These are phyloP conservation scores for Bipolaris victoriae DNA, from an alignment of 2,329 filamentous ascomycete genomes.

Conservation along the genomic window DNA sequence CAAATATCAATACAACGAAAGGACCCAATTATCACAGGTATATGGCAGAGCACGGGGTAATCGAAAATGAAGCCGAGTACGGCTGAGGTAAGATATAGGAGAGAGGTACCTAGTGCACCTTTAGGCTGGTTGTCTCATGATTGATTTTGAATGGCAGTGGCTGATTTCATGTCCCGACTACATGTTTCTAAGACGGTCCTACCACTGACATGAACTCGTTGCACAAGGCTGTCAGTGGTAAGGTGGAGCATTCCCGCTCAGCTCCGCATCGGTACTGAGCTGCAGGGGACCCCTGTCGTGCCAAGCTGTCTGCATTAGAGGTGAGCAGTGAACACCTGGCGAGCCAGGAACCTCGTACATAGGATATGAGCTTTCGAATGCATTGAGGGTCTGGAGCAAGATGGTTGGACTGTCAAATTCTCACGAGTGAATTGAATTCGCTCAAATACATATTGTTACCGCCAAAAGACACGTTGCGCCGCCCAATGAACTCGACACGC, in stretches of 20 bases:
- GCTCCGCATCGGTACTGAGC: constrained; percentile 19
- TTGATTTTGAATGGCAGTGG: no score
- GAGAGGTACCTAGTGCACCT: no score
- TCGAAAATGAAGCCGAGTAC: no score
- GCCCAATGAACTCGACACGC: constrained; percentile 51
- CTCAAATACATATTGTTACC: constrained; percentile 2
- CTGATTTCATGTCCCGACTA: neutral
- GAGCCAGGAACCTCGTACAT: constrained; percentile 12
- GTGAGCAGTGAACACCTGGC: constrained; percentile 37
- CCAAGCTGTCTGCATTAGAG: constrained; percentile 18
- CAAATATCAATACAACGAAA: neutral
- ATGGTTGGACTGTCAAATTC: constrained; percentile 9
- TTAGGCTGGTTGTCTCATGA: no score
- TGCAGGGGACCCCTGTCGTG: constrained; percentile 25
- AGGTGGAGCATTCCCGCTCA: constrained; percentile 18
- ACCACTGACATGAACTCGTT: neutral
- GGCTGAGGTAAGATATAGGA: no score
- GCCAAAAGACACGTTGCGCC: constrained; percentile 14
- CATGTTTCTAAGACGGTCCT: neutral
- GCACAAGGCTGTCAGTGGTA: neutral
- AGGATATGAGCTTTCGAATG: constrained; percentile 1
- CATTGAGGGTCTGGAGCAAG: constrained; percentile 5
- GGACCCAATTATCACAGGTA: neutral
- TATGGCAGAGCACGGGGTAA: neutral
- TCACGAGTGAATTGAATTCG: constrained; percentile 12